Evolutionary conservation across 176 grass and related monocot species (phyloP).

Genomic region (Zoysia pacifica): DNA sequence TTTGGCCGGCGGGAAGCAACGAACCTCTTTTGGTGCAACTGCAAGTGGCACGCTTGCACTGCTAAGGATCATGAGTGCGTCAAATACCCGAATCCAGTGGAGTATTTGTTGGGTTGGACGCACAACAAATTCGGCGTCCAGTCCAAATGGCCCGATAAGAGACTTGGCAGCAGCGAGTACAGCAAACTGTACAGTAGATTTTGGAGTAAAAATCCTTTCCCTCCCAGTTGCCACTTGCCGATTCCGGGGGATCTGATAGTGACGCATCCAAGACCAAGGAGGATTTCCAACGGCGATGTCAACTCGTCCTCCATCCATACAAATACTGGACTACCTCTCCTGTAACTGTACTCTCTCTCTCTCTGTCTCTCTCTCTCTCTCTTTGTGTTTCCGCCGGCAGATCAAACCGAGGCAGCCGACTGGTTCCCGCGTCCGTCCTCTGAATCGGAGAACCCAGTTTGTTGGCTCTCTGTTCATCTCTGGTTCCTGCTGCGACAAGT

Average conservation of each 20-base stretch:
- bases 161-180: no score
- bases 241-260: constrained; percentile 18
- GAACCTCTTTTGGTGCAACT: no score
- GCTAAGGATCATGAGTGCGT: no score
- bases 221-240: constrained; percentile 2
- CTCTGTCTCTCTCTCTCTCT: not conserved
- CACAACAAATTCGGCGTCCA: no score
- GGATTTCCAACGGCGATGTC: constrained; percentile 33
- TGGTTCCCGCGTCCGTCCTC: constrained; percentile 1
- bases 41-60: no score
- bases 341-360: not conserved
- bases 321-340: not conserved
- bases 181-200: not conserved
- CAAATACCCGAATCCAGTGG: no score
- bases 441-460: not conserved
- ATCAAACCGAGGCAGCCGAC: constrained; percentile 24
- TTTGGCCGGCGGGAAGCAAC: no score
- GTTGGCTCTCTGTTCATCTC: not conserved
- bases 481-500: not conserved
- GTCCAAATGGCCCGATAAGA: no score
- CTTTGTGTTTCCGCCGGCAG: not conserved
- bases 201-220: not conserved
- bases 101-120: no score
- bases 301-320: constrained; percentile 35
- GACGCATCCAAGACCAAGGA: constrained; percentile 17